Percentiles rank a stretch among this genome's conserved stretches.
Conservation (phyloP, 108 stramenopile species). For the Discostella stelligeroides region DNA sequence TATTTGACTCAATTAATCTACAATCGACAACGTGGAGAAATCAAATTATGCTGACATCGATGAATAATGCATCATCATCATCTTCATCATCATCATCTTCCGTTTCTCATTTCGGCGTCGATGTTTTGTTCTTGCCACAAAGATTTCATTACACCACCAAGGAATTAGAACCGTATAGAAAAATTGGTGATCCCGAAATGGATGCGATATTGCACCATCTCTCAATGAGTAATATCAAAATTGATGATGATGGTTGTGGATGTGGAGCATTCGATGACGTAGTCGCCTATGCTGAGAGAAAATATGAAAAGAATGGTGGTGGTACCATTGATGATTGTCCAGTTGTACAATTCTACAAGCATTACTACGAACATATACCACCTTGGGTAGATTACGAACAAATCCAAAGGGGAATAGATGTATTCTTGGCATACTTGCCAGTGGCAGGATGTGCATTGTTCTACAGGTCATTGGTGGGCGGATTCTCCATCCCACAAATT, state of each 20-base stretch:
- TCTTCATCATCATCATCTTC: no score
- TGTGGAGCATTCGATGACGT: constrained; percentile 67
- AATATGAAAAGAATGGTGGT: neutral
- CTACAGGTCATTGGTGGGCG: constrained; percentile 72
- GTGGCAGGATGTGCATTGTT: constrained; percentile 63
- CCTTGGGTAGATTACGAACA: constrained; percentile 75
- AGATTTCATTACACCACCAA: constrained; percentile 51
- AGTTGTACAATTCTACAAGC: constrained; percentile 30
- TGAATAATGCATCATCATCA: constrained; percentile 7
- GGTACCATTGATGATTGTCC: neutral
- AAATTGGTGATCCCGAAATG: constrained; percentile 66
- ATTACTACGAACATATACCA: constrained; percentile 50
- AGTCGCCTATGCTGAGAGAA: constrained; percentile 23
- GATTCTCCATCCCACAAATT: constrained; percentile 81
- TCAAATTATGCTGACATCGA: constrained; percentile 6
- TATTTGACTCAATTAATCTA: constrained; percentile 16
- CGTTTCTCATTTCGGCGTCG: constrained; percentile 33
- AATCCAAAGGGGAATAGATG: constrained; percentile 76
- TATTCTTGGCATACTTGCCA: constrained; percentile 69
- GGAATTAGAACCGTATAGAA: constrained; percentile 69
- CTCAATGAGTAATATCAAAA: constrained; percentile 24
- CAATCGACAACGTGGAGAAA: constrained; percentile 14
- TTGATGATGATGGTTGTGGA: constrained; percentile 5
- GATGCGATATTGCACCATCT: constrained; percentile 58
- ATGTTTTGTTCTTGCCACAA: constrained; percentile 25